These are phyloP conservation scores for Clonostachys sp. DNA, from an alignment of 2,329 filamentous ascomycete genomes.

Conservation along the genomic window DNA sequence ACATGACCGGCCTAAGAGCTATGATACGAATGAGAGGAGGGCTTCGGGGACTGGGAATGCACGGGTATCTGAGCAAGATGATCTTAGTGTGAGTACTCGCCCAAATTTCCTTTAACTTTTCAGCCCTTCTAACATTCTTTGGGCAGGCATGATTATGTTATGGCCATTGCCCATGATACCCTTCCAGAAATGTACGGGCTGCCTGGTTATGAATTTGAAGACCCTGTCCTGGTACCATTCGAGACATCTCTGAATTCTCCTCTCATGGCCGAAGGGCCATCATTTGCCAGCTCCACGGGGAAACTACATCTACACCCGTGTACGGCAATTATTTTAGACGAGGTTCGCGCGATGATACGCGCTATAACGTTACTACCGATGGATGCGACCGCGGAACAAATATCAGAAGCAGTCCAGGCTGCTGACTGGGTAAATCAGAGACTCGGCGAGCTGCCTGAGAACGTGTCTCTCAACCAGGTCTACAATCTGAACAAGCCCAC, in stretches of 20 bases:
- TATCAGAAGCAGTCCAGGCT: slow-evolving; percentile 29
- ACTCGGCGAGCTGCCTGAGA: slow-evolving; percentile 24
- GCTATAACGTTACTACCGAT: slow-evolving; percentile 32
- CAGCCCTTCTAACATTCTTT: neutral
- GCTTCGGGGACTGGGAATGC: slow-evolving; percentile 36
- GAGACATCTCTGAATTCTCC: slow-evolving; percentile 42
- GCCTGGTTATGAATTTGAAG: slow-evolving; percentile 33
- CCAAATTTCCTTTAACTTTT: neutral
- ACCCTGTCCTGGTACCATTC: slow-evolving; percentile 29
- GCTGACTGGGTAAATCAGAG: slow-evolving; percentile 32
- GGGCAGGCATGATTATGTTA: slow-evolving; percentile 38
- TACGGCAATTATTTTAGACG: slow-evolving; percentile 45
- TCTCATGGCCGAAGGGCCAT: slow-evolving; percentile 32
- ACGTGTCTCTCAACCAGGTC: slow-evolving; percentile 9
- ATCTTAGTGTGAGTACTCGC: slow-evolving; percentile 35
- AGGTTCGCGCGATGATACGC: slow-evolving; percentile 41
- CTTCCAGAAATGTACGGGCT: slow-evolving; percentile 33
- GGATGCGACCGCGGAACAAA: slow-evolving; percentile 23
- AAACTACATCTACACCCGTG: slow-evolving; percentile 36
- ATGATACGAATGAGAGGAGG: slow-evolving; percentile 44
- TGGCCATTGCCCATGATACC: slow-evolving; percentile 42
- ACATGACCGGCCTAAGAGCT: slow-evolving; percentile 39
- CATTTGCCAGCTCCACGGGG: slow-evolving; percentile 34
- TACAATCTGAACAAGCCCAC: slow-evolving; percentile 1
- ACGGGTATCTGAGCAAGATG: slow-evolving; percentile 41